Base-by-base conservation (phyloP, 148 eudicot species). In the Vaccinium macrocarpon region DNA sequence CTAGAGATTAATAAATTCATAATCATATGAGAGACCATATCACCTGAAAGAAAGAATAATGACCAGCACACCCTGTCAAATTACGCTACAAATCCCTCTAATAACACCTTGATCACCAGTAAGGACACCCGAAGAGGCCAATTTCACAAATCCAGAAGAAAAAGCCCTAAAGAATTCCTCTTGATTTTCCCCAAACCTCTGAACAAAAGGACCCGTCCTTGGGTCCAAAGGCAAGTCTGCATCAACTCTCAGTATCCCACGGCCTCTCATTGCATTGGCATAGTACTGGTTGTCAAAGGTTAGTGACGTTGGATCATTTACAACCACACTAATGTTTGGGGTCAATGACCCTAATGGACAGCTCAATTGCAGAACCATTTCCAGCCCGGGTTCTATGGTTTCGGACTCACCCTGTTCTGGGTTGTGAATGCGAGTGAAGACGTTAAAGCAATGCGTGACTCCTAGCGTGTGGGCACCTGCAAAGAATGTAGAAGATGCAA, bases 401-500 rank as follows among this genome's bases (percentile, higher is more conserved):
- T 84, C 84, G 29, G 76, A 68, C 51, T 35, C 9, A 16, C 49
- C 59, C 11, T 52, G 56, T 8, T 82, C 82, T 46, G 82, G 86
- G 0, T 78, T 73, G 81, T 88, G 66, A 9, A 87, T 76, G 11
- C 91, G 88, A 85, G 79, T 73, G 32, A 85, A 71, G 23, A 92
- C 82, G 91, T 84, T 92, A 16, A 83, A 61, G 86, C 95, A 92
- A 73, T 92, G 95, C 9, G 90, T 89, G 29, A 68, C 80, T 61
- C 95, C 95, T 2, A 92, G 89, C 14, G 95, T 89, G 55, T 92
- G 95, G 19, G 91, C 90, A 38, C 95, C 95, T 91, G 80, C 87
- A 87, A 74, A 52, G 21, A 23, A 29, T 13, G 15, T 14, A 38
- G 19, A 83, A 56, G 7, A 12, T 19, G 50, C 38, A 66, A 12